Evolutionary conservation across 2,329 filamentous ascomycete genomes (phyloP).

Genomic region (Rutstroemia sydowiana): DNA sequence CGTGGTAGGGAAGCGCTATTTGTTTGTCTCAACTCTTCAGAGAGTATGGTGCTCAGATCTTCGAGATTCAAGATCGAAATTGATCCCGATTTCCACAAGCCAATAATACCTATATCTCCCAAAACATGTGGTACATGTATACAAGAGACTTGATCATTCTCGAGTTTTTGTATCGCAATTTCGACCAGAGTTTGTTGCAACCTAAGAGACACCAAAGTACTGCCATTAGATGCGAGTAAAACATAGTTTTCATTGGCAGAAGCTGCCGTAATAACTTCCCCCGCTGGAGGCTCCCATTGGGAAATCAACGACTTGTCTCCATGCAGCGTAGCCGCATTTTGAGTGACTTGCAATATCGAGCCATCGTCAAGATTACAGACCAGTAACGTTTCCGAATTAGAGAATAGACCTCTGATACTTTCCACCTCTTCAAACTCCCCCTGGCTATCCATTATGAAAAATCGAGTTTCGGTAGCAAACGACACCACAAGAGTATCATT

Average conservation of each 20-base stretch:
- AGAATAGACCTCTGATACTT: conserved; percentile 60
- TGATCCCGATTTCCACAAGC: conserved; percentile 79
- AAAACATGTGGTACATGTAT: conserved; percentile 64
- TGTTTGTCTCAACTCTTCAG: conserved; percentile 52
- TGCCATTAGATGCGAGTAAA: conserved; percentile 69
- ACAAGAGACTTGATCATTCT: conserved; percentile 74
- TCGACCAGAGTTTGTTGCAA: conserved; percentile 47
- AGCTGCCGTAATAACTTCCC: conserved; percentile 64
- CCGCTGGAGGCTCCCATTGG: conserved; percentile 48
- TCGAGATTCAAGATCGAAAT: conserved; percentile 67
- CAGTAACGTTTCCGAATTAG: conserved; percentile 67
- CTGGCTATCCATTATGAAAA: conserved; percentile 66
- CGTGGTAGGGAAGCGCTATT: conserved; percentile 75
- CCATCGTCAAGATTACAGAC: conserved; percentile 57
- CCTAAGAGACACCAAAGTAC: conserved; percentile 61
- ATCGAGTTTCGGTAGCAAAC: conserved; percentile 73
- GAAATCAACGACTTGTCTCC: conserved; percentile 51
- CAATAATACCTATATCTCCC: conserved; percentile 64
- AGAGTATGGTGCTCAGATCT: conserved; percentile 58
- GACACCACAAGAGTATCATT: conserved; percentile 72
- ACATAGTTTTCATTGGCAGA: conserved; percentile 65
- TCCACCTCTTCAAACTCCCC: conserved; percentile 83
- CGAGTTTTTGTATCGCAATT: conserved; percentile 52
- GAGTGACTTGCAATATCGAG: conserved; percentile 70
- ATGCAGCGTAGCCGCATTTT: conserved; percentile 52